Evolutionary conservation across 306 rosid species (phyloP).

Genomic region (Trifolium fragiferum): DNA sequence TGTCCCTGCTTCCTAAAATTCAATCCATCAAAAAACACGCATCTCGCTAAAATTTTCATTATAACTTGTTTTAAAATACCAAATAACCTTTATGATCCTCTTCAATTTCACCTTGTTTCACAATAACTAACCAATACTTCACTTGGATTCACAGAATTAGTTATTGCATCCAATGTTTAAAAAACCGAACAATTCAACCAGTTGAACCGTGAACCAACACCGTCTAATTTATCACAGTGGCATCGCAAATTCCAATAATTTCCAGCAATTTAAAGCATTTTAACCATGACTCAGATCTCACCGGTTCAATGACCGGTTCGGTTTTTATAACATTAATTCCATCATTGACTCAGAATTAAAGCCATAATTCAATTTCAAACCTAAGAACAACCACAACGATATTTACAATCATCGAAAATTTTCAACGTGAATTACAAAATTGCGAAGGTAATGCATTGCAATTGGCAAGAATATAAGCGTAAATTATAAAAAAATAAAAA

Average conservation of each 20-base stretch:
- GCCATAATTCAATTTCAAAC: too few relatives aligned
- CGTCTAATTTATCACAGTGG: not conserved
- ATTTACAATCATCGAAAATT: too few relatives aligned
- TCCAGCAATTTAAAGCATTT: not conserved
- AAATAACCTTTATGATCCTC: constrained; percentile 13
- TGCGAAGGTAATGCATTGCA: not conserved
- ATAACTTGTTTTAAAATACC: not conserved
- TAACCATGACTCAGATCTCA: not conserved
- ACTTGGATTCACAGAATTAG: constrained; percentile 6
- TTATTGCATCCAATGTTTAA: not conserved
- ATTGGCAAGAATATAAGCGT: not conserved
- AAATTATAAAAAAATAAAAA: too few relatives aligned
- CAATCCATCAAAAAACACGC: not conserved
- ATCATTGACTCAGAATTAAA: too few relatives aligned
- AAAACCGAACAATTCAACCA: too few relatives aligned
- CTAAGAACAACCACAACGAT: too few relatives aligned
- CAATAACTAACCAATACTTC: constrained; percentile 14
- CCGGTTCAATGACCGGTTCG: not conserved
- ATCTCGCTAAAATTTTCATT: not conserved
- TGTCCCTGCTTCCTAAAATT: not conserved
- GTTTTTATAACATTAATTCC: not conserved
- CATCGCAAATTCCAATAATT: too few relatives aligned
- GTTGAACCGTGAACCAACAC: not conserved
- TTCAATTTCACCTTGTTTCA: not conserved
- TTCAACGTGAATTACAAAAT: not conserved